Evolutionary conservation across 2,329 filamentous ascomycete species (phyloP).

Genomic region (Xylariomycetidae sp.): DNA sequence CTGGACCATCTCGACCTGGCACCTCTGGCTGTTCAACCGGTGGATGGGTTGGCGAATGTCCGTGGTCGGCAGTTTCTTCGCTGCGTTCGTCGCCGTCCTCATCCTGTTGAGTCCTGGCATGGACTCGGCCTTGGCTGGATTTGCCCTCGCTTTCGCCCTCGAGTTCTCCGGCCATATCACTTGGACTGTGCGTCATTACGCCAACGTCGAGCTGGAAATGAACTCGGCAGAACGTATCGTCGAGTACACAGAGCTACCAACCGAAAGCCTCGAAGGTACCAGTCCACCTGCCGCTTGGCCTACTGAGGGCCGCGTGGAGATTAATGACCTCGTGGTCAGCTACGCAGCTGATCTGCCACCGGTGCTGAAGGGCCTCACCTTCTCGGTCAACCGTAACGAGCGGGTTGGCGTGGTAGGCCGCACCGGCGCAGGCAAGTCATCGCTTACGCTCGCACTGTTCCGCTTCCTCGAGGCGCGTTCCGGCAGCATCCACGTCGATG

Average conservation of each 20-base stretch:
- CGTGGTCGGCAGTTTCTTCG: constrained; percentile 62
- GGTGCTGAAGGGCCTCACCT: constrained; percentile 63
- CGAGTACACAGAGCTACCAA: constrained; percentile 65
- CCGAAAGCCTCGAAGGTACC: constrained; percentile 56
- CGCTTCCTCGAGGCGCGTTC: constrained; percentile 66
- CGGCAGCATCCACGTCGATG: constrained; percentile 65
- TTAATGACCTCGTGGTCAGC: constrained; percentile 64
- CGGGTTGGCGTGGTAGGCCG: constrained; percentile 71
- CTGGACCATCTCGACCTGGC: constrained; percentile 59
- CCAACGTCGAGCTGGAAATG: constrained; percentile 70
- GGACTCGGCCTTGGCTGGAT: constrained; percentile 66
- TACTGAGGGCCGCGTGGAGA: constrained; percentile 63
- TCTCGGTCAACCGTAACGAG: constrained; percentile 60
- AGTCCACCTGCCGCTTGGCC: constrained; percentile 69
- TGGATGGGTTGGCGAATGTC: constrained; percentile 73
- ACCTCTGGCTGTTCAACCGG: constrained; percentile 66
- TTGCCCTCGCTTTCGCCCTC: constrained; percentile 67
- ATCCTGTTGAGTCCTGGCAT: constrained; percentile 57
- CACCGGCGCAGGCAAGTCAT: constrained; percentile 74
- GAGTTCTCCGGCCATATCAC: constrained; percentile 60
- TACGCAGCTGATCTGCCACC: constrained; percentile 68
- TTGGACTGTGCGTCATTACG: constrained; percentile 34
- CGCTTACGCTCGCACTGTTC: constrained; percentile 69
- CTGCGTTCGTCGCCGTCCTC: constrained; percentile 56
- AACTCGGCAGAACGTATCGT: constrained; percentile 71